Base-by-base conservation (phyloP, 805 yeast species). In the Saccharomyces mikatae region DNA sequence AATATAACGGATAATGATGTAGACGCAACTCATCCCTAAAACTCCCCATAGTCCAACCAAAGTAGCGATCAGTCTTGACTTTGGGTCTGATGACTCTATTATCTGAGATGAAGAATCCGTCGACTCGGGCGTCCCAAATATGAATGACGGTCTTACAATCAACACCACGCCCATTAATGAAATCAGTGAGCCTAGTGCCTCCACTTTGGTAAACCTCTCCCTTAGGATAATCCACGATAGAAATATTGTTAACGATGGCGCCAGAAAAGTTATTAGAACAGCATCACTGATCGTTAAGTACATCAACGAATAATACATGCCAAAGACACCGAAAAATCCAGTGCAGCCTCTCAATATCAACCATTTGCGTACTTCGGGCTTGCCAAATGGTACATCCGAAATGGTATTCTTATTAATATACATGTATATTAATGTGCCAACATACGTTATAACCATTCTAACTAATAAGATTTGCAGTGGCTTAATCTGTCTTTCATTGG, bases 311-410 rank as follows among this genome's bases (percentile, higher is more conserved):
- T 76, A 87, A 68, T 88, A 90, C 64, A 87, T 74, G 3, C 92
- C 85, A 63, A 84, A 84, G 5, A 89, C 95, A 3, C 96, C 96
- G 54, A 86, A 67, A 61, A 83, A 87, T 5, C 97, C 97, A 14
- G 82, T 75, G 1, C 77, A 50, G 0, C 96, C 96, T 56, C 97
- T 74, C 4, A 79, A 48, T 0, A 80, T 65, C 55, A 89, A 71
- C 61, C 80, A 74, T 51, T 67, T 62, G 13, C 96, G 73, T 41
- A 81, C 65, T 1, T 76, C 79, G 11, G 70, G 75, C 1, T 89
- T 87, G 0, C 97, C 97, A 58, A 82, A 78, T 2, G 92, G 86
- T 11, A 81, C 84, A 56, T 82, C 77, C 1, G 79, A 80, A 9
- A 82, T 81, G 1, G 58, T 50, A 3, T 49, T 53, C 55, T 74